Base-by-base conservation (phyloP, 768 basidiomycete species). In the Mycena rosella region DNA sequence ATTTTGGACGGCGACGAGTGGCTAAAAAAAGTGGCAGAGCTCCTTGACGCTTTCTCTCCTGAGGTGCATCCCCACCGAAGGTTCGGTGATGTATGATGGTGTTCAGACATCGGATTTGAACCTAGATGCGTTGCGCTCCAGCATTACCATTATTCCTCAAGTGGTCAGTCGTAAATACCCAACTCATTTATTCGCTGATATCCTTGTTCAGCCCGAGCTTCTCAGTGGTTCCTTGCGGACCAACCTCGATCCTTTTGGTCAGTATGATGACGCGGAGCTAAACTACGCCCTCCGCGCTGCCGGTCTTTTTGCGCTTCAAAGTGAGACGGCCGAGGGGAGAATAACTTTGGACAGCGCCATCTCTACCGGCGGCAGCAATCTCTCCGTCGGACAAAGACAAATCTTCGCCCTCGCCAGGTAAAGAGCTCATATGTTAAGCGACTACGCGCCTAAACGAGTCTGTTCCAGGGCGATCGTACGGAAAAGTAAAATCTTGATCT, bases 41-140 rank as follows among this genome's bases (percentile, higher is more conserved):
- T 89, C 90, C 22, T 72, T 85, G 29, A 83, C 88, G 0, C 76
- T 91, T 20, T 84, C 89, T 0, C 79, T 91, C 24, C 74, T 86
- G 5, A 76, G 84, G 0, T 75, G 82, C 71, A 82, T 86, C 34
- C 78, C 79, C 44, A 69, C 68, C 10, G 54, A 61, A 15, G 68
- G 68, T 15, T 65, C 51, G 1, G 82, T 87, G 17, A 71, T 70
- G 55, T 85, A 83, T 61, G 86, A 86, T 59, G 85, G 83, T 5
- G 67, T 82, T 27, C 76, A 74, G 38, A 83, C 81, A 0, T 73
- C 77, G 44, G 69, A 72, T 1, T 75, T 86, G 70, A 85, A 85
- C 65, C 75, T 87, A 3, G 78, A 86, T 49, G 79, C 77, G 17
- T 73, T 88, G 32, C 76, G 87, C 24, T 76, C 77, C 1, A 78